These are phyloP conservation scores for Circinella minor DNA, from an alignment of 371 early-diverging fungal species.

Conservation along the genomic window DNA sequence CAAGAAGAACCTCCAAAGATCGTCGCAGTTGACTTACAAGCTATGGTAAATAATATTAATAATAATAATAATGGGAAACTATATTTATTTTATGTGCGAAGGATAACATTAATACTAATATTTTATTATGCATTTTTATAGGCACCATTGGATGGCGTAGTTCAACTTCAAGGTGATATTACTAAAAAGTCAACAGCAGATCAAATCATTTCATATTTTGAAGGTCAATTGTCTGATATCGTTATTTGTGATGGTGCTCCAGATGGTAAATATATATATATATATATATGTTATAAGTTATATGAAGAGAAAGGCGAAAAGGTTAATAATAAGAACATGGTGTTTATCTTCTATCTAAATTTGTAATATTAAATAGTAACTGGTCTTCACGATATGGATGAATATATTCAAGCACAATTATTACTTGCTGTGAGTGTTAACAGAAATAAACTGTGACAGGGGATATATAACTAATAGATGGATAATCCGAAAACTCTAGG, in stretches of 20 bases:
- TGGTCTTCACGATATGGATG: constrained; percentile 99
- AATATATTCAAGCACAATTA: constrained; percentile 97
- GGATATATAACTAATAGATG: not conserved
- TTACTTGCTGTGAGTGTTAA: constrained; percentile 72
- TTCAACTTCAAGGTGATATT: constrained; percentile 97
- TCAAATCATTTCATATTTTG: constrained; percentile 87
- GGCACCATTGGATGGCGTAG: constrained; percentile 94
- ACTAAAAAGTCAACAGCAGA: constrained; percentile 94
- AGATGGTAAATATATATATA: constrained; percentile 68
- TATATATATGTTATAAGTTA: not conserved
- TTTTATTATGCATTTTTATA: constrained; percentile 17
- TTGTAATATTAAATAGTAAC: constrained; percentile 68
- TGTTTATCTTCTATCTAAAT: not conserved
- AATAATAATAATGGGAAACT: not conserved
- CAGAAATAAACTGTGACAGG: not conserved
- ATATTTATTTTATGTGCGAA: too few relatives aligned
- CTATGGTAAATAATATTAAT: constrained; percentile 74
- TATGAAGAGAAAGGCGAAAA: too few relatives aligned
- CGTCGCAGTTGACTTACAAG: constrained; percentile 98
- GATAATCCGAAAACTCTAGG: constrained; percentile 39
- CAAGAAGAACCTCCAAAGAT: constrained; percentile 73
- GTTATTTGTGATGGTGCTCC: constrained; percentile 99
- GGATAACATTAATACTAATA: too few relatives aligned
- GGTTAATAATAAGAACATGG: not conserved
- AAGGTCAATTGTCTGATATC: constrained; percentile 90